These are phyloP conservation scores for Mrakia gelida DNA, from an alignment of 768 basidiomycete species.

Conservation along the genomic window DNA sequence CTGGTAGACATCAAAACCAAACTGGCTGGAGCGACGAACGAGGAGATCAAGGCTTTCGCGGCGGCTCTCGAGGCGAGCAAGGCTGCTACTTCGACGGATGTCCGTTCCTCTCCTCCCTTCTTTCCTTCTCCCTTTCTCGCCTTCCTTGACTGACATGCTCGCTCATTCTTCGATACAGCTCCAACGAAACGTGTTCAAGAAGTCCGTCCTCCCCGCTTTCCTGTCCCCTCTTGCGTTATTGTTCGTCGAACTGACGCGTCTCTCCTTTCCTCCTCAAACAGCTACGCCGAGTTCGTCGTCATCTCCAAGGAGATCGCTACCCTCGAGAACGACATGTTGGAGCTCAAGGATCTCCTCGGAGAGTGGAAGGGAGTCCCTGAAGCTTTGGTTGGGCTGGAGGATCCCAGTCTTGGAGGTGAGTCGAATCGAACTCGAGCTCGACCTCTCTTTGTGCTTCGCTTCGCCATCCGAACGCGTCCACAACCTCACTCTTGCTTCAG, in stretches of 20 bases:
- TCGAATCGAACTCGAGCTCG: background rate
- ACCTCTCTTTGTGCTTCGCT: background rate
- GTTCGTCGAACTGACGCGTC: conserved; percentile 28
- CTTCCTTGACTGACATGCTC: background rate
- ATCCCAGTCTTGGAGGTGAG: conserved; percentile 47
- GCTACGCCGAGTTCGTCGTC: conserved; percentile 93
- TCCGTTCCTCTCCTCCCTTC: background rate
- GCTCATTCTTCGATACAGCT: conserved; percentile 43
- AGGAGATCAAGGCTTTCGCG: conserved; percentile 53
- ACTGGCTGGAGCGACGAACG: conserved; percentile 43
- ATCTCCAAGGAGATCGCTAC: conserved; percentile 96
- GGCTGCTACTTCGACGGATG: conserved; percentile 66
- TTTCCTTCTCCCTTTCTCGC: background rate
- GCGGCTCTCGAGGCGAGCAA: conserved; percentile 68
- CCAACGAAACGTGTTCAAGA: conserved; percentile 90
- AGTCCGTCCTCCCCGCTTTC: conserved; percentile 56
- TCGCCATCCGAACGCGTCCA: too few species aligned
- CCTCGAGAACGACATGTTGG: conserved; percentile 95
- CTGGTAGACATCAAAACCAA: conserved; percentile 40
- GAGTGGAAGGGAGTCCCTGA: conserved; percentile 98
- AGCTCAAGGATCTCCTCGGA: conserved; percentile 85
- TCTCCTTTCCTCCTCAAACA: conserved; percentile 41
- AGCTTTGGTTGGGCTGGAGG: conserved; percentile 59
- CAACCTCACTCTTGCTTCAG: too few species aligned
- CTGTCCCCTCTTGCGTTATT: background rate